Percentiles rank a stretch among this genome's conserved stretches.
These are phyloP conservation scores for Thalassiosira mediterranea DNA, from an alignment of 352 stramenopile genomes.

Conservation along the genomic window DNA sequence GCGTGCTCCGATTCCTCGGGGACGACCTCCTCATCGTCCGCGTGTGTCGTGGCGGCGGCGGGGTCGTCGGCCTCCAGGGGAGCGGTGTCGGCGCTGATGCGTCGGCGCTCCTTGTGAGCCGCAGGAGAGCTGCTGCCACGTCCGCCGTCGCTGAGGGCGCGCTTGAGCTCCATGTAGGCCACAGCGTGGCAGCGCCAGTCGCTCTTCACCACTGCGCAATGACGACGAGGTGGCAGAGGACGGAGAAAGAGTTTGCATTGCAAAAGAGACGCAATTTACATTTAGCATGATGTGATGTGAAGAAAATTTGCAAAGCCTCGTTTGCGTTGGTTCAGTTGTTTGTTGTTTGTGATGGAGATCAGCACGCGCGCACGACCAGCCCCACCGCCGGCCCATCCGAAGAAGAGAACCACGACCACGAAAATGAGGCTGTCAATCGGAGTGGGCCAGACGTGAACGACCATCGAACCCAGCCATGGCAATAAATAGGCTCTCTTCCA, in stretches of 20 bases:
- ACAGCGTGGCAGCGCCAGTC: conserved; percentile 78
- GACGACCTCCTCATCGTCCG: conserved; percentile 18
- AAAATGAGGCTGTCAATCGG: too few species aligned
- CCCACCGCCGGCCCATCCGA: background rate
- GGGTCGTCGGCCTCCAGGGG: background rate
- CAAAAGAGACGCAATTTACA: background rate
- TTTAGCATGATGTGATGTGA: too few species aligned
- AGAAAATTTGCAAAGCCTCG: background rate
- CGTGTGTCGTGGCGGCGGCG: too few species aligned
- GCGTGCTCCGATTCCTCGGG: background rate
- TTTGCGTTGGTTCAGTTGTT: background rate
- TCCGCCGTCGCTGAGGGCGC: conserved; percentile 24
- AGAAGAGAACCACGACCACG: background rate
- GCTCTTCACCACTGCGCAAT: conserved; percentile 44
- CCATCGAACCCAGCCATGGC: too few species aligned
- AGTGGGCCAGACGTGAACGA: too few species aligned
- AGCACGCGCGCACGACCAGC: background rate
- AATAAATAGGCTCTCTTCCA: too few species aligned
- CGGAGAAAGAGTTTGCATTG: background rate
- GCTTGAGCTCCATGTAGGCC: conserved; percentile 79
- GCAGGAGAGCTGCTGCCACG: background rate
- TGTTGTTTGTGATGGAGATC: background rate
- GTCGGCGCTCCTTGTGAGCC: background rate
- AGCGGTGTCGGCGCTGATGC: conserved; percentile 11
- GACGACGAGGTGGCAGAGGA: background rate